Conservation (phyloP, 257 asterid species). For the Datura wrightii region DNA sequence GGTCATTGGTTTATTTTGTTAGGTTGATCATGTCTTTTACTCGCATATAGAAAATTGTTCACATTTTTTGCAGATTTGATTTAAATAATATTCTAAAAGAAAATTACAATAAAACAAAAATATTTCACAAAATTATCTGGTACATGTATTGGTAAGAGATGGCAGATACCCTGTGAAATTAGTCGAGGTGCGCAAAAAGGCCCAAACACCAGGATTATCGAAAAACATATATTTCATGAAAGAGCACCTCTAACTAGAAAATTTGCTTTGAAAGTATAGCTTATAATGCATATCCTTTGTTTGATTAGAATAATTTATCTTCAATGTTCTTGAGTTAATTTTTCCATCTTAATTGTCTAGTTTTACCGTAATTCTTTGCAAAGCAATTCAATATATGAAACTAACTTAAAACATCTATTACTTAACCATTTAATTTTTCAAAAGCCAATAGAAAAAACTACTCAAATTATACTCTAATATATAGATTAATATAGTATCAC, state of each 20-base stretch:
- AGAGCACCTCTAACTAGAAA: not conserved
- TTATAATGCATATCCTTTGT: not conserved
- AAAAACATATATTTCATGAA: not conserved
- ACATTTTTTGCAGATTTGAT: not conserved
- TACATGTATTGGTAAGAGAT: not conserved
- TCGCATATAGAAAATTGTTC: not conserved
- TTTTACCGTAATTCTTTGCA: not conserved
- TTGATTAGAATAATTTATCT: too few species aligned
- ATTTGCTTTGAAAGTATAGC: not conserved
- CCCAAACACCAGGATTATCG: not conserved
- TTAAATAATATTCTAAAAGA: not conserved
- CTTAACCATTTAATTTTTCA: not conserved
- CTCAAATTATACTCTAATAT: not conserved
- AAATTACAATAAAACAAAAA: not conserved
- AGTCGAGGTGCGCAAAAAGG: not conserved
- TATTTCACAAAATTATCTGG: not conserved
- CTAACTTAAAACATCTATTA: not conserved
- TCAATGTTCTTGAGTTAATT: not conserved
- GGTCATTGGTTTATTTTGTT: too few species aligned
- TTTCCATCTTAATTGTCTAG: not conserved
- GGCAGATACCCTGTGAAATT: too few species aligned
- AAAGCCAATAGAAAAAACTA: not conserved
- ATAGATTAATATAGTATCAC: not conserved
- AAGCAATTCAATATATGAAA: not conserved
- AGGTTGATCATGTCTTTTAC: not conserved